phyloP scores from a whole-genome alignment of 2,329 filamentous ascomycete genomes.

The Aplosporella prunicola region DNA sequence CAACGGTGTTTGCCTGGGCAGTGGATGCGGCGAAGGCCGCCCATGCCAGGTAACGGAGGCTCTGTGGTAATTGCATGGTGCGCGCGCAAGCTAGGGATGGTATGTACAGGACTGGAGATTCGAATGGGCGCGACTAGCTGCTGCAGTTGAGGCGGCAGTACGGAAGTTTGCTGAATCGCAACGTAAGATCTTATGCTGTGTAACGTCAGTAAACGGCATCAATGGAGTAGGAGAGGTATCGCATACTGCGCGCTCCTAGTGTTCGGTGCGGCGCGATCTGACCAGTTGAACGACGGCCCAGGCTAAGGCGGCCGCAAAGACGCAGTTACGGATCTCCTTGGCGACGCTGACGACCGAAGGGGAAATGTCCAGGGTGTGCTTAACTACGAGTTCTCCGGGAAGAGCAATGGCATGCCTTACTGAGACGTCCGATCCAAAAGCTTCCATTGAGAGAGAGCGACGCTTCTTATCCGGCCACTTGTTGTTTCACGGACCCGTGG shows the following conservation, averaged over 20 bases:
- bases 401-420: too few relatives aligned
- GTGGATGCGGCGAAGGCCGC: conserved; percentile 39
- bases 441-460: too few relatives aligned
- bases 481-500: too few relatives aligned
- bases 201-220: not conserved
- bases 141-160: too few relatives aligned
- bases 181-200: too few relatives aligned
- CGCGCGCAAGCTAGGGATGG: conserved; percentile 12
- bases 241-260: conserved; percentile 10
- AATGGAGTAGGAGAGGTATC: not conserved
- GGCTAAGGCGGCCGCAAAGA: conserved; percentile 42
- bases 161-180: too few relatives aligned
- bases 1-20: conserved; percentile 54
- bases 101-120: conserved; percentile 4
- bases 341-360: conserved; percentile 40
- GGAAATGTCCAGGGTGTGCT: conserved; percentile 44
- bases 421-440: too few relatives aligned
- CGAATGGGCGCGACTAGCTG: not conserved
- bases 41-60: conserved; percentile 34
- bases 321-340: conserved; percentile 41
- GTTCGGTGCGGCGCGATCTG: conserved; percentile 10
- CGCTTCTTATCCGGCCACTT: too few relatives aligned
- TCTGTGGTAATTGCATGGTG: conserved; percentile 26
- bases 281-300: conserved; percentile 29
- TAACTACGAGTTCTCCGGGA: conserved; percentile 29